A percentile compares a stretch with the other conserved stretches of the same genome.
phyloP scores from a whole-genome alignment of 768 basidiomycete genomes.

The Tulasnella sp. region DNA sequence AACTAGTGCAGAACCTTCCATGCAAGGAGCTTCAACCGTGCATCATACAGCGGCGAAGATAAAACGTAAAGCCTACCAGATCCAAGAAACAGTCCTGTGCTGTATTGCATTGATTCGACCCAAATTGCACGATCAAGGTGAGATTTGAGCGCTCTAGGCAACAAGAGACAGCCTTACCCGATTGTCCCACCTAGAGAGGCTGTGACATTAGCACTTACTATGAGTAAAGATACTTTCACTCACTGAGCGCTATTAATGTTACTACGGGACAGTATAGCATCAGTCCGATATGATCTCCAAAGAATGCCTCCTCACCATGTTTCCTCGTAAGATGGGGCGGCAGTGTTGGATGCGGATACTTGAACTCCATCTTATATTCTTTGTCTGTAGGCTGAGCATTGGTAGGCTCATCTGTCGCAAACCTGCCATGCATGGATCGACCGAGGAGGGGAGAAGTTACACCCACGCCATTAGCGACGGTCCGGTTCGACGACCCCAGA shows the following conservation, averaged over 20 bases:
- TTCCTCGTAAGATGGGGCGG: neutral
- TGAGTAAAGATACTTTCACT: neutral
- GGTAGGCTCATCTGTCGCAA: no score
- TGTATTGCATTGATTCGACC: neutral
- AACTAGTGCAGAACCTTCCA: conserved; percentile 16
- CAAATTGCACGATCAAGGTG: no score
- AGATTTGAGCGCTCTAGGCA: no score
- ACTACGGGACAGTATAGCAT: neutral
- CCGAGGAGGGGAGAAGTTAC: no score
- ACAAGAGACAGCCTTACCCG: neutral
- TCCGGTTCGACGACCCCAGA: no score
- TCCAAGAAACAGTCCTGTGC: neutral
- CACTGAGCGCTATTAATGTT: conserved; percentile 1
- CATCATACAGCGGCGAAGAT: neutral
- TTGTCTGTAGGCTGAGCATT: neutral
- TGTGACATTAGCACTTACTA: neutral
- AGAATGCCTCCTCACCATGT: neutral
- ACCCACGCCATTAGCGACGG: no score
- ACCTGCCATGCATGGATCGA: no score
- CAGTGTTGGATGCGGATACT: neutral
- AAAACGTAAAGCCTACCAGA: neutral
- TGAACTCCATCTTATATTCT: neutral
- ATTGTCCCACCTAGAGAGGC: neutral
- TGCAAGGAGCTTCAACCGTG: neutral
- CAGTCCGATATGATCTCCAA: neutral